Evolutionary conservation across 768 basidiomycete species (phyloP), one percentile per base, ranked within the genome.

Genomic region (Auriscalpium vulgare): DNA sequence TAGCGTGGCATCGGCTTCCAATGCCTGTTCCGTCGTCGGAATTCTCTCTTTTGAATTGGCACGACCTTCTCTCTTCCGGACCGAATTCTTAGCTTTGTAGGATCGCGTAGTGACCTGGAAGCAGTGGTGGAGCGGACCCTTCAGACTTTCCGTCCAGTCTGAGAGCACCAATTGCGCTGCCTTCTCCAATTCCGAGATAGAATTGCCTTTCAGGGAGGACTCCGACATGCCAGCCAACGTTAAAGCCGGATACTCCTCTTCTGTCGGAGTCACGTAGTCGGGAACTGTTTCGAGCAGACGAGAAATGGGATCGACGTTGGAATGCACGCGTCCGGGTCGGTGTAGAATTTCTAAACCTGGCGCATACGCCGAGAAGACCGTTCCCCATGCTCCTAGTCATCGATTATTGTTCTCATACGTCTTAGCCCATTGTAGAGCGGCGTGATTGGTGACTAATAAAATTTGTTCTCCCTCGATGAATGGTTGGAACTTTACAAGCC

Each of bases 381-480:
- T 58, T 56, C 69, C 70, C 69, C 68, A 74, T 3, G 66, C 62
- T 1, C 61, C 57, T 4, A 73, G 53, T 1, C 67, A 35, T 14
- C 50, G 23, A 50, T 67, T 67, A 11, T 54, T 40, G 37, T 67
- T 63, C 50, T 67, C 48, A 47, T 58, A 67, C 2, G 66, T 67
- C 36, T 54, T 49, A 2, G 51, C 55, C 67, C 67, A 67, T 45
- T 50, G 56, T 8, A 67, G 62, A 0, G 66, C 66, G 0, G 62
- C 60, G 45, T 67, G 67, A 43, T 67, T 60, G 1, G 66, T 67
- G 13, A 67, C 53, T 2, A 58, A 23, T 2, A 66, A 17, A 10
- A 73, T 61, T 2, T 59, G 46, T 59, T 69, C 69, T 0, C 72
- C 74, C 62, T 76, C 70, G 2, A 75, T 63, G 58, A 65, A 69